Evolutionary conservation across 2,329 filamentous ascomycete genomes (phyloP).

Genomic region (Alternaria arborescens): DNA sequence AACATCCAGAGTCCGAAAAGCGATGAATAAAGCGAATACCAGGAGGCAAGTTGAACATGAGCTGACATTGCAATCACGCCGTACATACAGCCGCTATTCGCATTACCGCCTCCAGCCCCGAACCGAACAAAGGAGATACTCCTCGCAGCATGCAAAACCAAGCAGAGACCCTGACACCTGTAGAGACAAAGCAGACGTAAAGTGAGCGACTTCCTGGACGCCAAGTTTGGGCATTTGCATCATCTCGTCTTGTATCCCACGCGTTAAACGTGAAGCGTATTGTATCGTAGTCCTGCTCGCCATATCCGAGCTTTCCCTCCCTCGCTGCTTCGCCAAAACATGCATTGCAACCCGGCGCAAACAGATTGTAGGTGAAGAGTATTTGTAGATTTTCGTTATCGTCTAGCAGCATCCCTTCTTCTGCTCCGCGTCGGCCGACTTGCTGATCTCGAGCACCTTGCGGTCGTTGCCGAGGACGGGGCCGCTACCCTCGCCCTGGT

Average conservation of each 20-base stretch:
- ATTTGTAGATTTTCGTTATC: conserved; percentile 8
- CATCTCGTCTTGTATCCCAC: conserved; percentile 34
- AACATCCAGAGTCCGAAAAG: neutral
- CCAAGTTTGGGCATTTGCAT: conserved; percentile 43
- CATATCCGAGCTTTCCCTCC: conserved; percentile 6
- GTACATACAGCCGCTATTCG: conserved; percentile 41
- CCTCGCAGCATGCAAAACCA: conserved; percentile 44
- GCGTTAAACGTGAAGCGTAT: conserved; percentile 18
- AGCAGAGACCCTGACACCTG: conserved; percentile 34
- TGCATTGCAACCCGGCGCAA: conserved; percentile 22
- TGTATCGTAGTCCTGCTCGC: conserved; percentile 20
- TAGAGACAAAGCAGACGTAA: conserved; percentile 42
- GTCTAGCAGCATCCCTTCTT: conserved; percentile 84
- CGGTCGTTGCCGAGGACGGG: conserved; percentile 78
- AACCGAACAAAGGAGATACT: conserved; percentile 28
- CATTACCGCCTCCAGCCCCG: conserved; percentile 39
- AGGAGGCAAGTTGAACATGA: conserved; percentile 6
- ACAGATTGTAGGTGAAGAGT: conserved; percentile 24
- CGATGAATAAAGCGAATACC: neutral
- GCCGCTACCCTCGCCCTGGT: conserved; percentile 83
- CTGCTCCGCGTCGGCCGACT: conserved; percentile 79
- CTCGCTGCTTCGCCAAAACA: conserved; percentile 8
- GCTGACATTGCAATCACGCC: conserved; percentile 27
- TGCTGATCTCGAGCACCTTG: conserved; percentile 83
- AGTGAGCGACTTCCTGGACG: conserved; percentile 47